Evolutionary conservation across 805 yeast species (phyloP).

Genomic region (Metschnikowia colocasiae): DNA sequence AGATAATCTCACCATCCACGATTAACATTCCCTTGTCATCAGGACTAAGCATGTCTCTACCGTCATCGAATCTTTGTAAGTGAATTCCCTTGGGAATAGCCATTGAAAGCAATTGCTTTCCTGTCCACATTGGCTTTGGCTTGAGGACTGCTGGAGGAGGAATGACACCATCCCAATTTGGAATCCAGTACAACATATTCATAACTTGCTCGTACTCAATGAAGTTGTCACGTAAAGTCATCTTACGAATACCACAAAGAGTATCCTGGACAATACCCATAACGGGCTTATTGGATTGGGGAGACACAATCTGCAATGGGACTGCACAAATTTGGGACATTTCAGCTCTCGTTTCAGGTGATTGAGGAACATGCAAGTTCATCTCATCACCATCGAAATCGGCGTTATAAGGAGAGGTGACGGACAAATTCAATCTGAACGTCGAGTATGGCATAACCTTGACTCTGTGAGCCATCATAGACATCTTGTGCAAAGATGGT

Average conservation of each 20-base stretch:
- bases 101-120: slow-evolving; percentile 89
- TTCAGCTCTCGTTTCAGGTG: slow-evolving; percentile 97
- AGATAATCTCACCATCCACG: slow-evolving; percentile 92
- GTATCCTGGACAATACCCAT: slow-evolving; percentile 99
- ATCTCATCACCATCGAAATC: slow-evolving; percentile 99
- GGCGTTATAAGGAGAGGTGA: slow-evolving; percentile 98
- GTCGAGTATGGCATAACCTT: slow-evolving; percentile 99
- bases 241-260: slow-evolving; percentile 91
- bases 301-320: slow-evolving; percentile 95
- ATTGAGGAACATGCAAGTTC: slow-evolving; percentile 99
- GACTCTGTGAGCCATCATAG: slow-evolving; percentile 99
- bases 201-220: slow-evolving; percentile 90
- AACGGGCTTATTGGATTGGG: slow-evolving; percentile 97
- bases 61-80: slow-evolving; percentile 89
- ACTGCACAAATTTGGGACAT: slow-evolving; percentile 93
- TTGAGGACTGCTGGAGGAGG: slow-evolving; percentile 93
- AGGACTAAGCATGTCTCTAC: slow-evolving; percentile 76
- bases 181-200: slow-evolving; percentile 97
- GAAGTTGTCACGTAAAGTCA: slow-evolving; percentile 87
- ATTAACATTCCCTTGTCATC: slow-evolving; percentile 95
- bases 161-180: slow-evolving; percentile 97
- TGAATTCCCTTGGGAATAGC: slow-evolving; percentile 96
- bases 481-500: slow-evolving; percentile 98
- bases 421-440: slow-evolving; percentile 92
- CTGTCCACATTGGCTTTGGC: slow-evolving; percentile 97